Conservation (phyloP, 169 alveolate species). For the Eimeria mitis region DNA sequence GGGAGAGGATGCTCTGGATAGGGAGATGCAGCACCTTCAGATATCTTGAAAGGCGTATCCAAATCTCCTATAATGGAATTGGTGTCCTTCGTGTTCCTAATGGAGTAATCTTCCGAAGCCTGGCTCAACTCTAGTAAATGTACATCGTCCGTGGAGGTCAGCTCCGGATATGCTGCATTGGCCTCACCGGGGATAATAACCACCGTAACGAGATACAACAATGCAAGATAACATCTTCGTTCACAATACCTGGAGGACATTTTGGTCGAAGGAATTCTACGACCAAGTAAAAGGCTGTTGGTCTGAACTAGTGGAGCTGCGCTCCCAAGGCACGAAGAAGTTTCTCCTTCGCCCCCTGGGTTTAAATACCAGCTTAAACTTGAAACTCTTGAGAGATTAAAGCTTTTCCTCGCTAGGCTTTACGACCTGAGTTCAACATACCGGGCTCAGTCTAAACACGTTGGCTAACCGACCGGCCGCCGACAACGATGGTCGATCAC, state of each 20-base stretch:
- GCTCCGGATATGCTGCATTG: constrained; percentile 6
- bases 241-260: not conserved
- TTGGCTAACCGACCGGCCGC: constrained; percentile 16
- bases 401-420: not conserved
- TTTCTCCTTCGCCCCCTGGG: not conserved
- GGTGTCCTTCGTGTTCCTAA: not conserved
- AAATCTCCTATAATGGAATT: not conserved
- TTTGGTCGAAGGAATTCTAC: not conserved
- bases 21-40: not conserved
- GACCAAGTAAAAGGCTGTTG: not conserved
- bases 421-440: not conserved
- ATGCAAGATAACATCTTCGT: not conserved
- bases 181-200: not conserved
- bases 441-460: not conserved
- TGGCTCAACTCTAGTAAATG: not conserved
- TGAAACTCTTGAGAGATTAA: not conserved
- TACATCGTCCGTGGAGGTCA: not conserved
- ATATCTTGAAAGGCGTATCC: not conserved
- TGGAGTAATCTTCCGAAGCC: not conserved
- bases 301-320: not conserved
- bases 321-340: not conserved
- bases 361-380: not conserved
- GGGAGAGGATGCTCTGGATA: not conserved
- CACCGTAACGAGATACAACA: not conserved
- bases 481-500: constrained; percentile 20